Evolutionary conservation across 176 grass and related monocot genomes (phyloP).

Genomic region (Dendrocalamus sinicus): DNA sequence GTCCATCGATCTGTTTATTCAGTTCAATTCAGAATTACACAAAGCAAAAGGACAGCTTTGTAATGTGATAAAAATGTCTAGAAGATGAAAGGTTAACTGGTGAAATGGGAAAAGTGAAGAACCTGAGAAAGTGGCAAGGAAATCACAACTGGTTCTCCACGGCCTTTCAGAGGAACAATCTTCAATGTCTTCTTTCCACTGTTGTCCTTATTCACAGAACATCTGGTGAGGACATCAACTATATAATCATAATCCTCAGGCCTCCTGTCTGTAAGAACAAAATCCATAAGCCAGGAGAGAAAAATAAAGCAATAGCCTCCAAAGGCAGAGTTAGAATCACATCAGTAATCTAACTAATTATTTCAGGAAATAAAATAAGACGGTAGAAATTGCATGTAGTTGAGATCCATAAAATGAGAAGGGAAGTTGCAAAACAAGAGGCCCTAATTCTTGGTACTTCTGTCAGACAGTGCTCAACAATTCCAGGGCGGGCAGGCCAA

Average conservation of each 20-base stretch:
- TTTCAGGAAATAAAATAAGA: slow-evolving; percentile 38
- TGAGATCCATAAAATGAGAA: neutral
- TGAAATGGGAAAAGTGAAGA: slow-evolving; percentile 35
- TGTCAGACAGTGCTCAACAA: neutral
- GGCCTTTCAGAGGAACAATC: slow-evolving; percentile 67
- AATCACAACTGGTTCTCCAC: slow-evolving; percentile 83
- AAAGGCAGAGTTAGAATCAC: neutral
- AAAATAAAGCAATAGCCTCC: slow-evolving; percentile 12
- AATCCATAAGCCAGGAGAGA: slow-evolving; percentile 10
- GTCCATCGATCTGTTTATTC: slow-evolving; percentile 68
- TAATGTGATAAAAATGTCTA: neutral
- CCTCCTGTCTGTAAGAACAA: slow-evolving; percentile 61
- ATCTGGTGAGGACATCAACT: slow-evolving; percentile 84
- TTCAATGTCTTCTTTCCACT: slow-evolving; percentile 70
- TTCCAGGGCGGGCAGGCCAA: neutral
- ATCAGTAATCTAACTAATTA: neutral
- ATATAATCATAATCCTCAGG: slow-evolving; percentile 84
- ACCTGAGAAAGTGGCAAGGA: slow-evolving; percentile 88
- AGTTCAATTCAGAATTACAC: slow-evolving; percentile 38
- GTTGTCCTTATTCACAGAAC: slow-evolving; percentile 71
- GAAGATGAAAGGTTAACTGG: slow-evolving; percentile 3
- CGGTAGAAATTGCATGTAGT: neutral
- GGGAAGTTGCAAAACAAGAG: neutral
- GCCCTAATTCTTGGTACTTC: neutral
- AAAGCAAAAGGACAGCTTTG: neutral